phyloP scores from a whole-genome alignment of 2,329 filamentous ascomycete species.

The Pseudogymnoascus sp. region DNA sequence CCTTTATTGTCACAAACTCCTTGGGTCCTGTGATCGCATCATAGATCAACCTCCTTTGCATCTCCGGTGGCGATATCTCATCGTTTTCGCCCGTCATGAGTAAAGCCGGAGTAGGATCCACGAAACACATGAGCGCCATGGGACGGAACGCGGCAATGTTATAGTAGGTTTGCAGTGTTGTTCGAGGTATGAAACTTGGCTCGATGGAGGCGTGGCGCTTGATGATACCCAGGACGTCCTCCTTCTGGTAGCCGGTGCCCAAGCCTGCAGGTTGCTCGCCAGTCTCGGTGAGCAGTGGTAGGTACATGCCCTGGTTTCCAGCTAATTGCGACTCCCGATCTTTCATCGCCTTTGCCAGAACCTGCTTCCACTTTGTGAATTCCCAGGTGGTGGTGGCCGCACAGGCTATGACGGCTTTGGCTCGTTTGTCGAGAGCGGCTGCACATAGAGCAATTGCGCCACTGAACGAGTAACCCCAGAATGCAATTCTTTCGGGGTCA shows the following conservation, averaged over 20 bases:
- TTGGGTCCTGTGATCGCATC: background rate
- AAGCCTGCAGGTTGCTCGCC: conserved; percentile 34
- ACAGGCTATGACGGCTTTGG: conserved; percentile 29
- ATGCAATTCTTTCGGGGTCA: background rate
- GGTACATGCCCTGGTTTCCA: conserved; percentile 33
- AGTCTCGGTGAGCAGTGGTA: conserved; percentile 31
- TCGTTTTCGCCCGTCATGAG: conserved; percentile 26
- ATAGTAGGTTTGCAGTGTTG: conserved; percentile 29
- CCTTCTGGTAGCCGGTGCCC: conserved; percentile 18
- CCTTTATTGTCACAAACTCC: background rate
- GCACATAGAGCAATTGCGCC: background rate
- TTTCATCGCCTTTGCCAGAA: conserved; percentile 28
- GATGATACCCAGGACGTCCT: conserved; percentile 17
- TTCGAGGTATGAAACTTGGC: conserved; percentile 19
- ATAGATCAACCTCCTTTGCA: background rate
- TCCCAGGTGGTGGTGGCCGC: background rate
- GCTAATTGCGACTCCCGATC: conserved; percentile 34
- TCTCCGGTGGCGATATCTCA: conserved; percentile 17
- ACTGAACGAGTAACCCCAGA: background rate
- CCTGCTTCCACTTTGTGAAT: conserved; percentile 11
- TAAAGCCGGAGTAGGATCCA: conserved; percentile 22
- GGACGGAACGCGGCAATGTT: conserved; percentile 24
- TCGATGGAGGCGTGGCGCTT: conserved; percentile 13
- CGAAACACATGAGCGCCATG: conserved; percentile 15
- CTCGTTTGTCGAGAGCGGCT: conserved; percentile 21